A percentile compares a stretch with the other conserved stretches of the same genome.
Conservation (phyloP, 2,329 filamentous ascomycete genomes). For the Pseudogymnoascus sp. region DNA sequence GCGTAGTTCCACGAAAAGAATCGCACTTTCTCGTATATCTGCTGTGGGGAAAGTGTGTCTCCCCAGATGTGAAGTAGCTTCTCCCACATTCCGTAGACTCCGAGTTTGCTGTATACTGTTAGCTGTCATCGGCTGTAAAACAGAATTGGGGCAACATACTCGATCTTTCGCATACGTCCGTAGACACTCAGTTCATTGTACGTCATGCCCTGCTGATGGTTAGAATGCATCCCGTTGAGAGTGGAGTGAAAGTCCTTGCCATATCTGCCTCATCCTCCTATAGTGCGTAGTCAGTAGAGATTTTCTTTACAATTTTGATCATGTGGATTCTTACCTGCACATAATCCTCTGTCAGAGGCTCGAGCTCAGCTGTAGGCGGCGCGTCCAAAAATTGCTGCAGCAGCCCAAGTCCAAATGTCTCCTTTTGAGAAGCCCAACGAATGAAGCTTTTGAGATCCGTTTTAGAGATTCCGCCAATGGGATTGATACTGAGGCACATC, state of each 20-base stretch:
- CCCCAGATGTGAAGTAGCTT: conserved; percentile 41
- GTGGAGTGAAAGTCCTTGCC: conserved; percentile 45
- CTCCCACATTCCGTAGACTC: conserved; percentile 41
- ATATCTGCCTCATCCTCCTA: conserved; percentile 42
- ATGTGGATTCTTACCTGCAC: conserved; percentile 28
- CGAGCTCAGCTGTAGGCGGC: conserved; percentile 53
- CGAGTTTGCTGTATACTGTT: conserved; percentile 31
- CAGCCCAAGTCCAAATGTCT: conserved; percentile 48
- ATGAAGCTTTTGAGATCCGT: conserved; percentile 59
- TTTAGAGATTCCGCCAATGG: conserved; percentile 51
- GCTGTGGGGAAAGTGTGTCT: conserved; percentile 23
- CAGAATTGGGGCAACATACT: conserved; percentile 16
- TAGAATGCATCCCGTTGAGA: conserved; percentile 32
- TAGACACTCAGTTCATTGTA: conserved; percentile 40
- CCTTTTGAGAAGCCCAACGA: conserved; percentile 50
- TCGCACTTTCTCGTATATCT: conserved; percentile 33
- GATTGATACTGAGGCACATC: conserved; percentile 39
- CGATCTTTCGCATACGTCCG: conserved; percentile 38
- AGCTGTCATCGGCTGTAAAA: not conserved
- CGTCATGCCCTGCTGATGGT: conserved; percentile 46
- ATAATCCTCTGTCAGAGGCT: conserved; percentile 58
- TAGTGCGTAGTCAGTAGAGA: not conserved
- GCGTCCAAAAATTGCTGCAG: conserved; percentile 59
- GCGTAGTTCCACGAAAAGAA: conserved; percentile 30
- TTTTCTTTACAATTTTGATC: not conserved